Evolutionary conservation across 83 land plant genomes (phyloP).

Genomic region (Picea mariana): DNA sequence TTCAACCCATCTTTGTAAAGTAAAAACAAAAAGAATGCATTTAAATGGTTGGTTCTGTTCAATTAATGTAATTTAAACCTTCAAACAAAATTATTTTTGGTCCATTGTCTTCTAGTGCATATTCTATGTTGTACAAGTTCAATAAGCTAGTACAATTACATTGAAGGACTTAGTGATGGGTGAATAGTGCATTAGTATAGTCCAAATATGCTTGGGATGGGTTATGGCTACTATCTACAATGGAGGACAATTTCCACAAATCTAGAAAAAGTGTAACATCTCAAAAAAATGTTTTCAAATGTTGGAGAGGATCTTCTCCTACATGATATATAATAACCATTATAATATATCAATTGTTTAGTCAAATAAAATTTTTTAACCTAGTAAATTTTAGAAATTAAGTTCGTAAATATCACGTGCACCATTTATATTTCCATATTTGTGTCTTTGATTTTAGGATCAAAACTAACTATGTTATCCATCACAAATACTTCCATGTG

Average conservation of each 20-base stretch:
- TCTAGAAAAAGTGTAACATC: slow-evolving; percentile 48
- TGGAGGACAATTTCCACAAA: slow-evolving; percentile 86
- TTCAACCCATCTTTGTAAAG: no score
- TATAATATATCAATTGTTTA: not conserved
- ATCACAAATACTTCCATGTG: slow-evolving; percentile 27
- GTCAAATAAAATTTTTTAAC: not conserved
- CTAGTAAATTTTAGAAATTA: not conserved
- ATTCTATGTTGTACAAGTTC: not conserved
- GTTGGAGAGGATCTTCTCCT: slow-evolving; percentile 83
- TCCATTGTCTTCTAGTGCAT: no score
- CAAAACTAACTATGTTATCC: not conserved
- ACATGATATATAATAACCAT: slow-evolving; percentile 68
- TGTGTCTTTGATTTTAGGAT: no score
- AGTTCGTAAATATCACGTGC: not conserved
- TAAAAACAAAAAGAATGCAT: no score
- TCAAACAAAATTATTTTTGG: no score
- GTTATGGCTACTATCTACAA: slow-evolving; percentile 79
- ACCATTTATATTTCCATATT: not conserved
- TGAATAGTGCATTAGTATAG: not conserved
- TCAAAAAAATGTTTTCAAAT: slow-evolving; percentile 14
- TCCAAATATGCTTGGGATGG: slow-evolving; percentile 66
- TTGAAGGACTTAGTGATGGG: not conserved
- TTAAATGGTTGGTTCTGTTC: no score
- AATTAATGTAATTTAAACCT: no score
- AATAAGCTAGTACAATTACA: not conserved